phyloP scores from a whole-genome alignment of 768 basidiomycete genomes.

The Leccinum truebloodii region DNA sequence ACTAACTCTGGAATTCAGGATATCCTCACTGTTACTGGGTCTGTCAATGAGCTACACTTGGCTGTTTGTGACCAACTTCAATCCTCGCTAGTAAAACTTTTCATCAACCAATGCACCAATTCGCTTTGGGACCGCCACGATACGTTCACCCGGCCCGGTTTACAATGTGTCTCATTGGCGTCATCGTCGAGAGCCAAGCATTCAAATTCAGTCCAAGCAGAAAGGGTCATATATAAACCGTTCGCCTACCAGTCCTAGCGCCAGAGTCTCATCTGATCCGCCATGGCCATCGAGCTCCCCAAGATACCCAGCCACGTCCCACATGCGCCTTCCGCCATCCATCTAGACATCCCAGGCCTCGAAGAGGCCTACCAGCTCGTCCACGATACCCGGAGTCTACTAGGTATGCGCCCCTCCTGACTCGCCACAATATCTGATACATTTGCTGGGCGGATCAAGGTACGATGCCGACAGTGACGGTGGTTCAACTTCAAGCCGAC shows the following conservation, averaged over 20 bases:
- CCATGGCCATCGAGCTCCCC: not conserved
- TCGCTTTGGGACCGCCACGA: not conserved
- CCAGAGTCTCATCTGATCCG: not conserved
- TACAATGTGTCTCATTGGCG: not conserved
- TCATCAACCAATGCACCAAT: not conserved
- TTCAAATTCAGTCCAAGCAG: not conserved
- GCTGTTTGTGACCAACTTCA: not conserved
- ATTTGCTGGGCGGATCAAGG: not conserved
- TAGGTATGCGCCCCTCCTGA: not conserved
- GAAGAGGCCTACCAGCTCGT: not conserved
- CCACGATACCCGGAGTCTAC: not conserved
- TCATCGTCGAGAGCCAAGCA: not conserved
- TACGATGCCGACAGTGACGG: not conserved
- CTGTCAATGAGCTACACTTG: too few species aligned
- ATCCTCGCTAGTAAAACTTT: not conserved
- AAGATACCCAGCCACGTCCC: not conserved
- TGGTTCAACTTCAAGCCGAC: not conserved
- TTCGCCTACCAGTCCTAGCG: not conserved
- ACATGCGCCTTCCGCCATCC: not conserved
- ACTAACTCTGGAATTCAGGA: not conserved
- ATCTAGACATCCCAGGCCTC: not conserved
- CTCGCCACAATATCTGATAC: not conserved
- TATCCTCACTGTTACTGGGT: not conserved
- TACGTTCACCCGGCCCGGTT: not conserved
- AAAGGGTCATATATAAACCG: not conserved